Evolutionary conservation across 352 stramenopile species (phyloP).

Genomic region (Lagenidium giganteum): DNA sequence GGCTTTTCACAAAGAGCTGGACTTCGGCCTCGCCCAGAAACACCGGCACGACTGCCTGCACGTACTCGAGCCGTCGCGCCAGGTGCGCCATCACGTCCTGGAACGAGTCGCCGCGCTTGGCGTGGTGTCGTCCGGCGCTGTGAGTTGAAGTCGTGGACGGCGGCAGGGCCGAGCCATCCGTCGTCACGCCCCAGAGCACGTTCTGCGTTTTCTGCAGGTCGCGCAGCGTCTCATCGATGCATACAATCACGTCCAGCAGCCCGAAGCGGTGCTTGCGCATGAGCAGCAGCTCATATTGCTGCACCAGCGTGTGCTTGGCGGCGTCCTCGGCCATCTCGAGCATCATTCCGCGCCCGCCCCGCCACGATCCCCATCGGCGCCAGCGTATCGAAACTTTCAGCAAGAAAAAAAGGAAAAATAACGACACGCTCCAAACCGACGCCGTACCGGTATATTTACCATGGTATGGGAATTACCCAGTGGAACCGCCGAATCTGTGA

Average conservation of each 20-base stretch:
- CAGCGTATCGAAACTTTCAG: too few species aligned
- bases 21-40: slow-evolving; percentile 23
- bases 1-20: slow-evolving; percentile 1
- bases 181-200: neutral
- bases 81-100: slow-evolving; percentile 6
- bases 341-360: too few species aligned
- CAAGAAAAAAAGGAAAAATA: too few species aligned
- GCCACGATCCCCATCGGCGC: too few species aligned
- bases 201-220: slow-evolving; percentile 12
- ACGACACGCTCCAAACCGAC: too few species aligned
- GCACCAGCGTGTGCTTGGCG: slow-evolving; percentile 12
- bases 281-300: slow-evolving; percentile 41
- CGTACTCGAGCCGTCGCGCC: neutral
- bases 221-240: slow-evolving; percentile 5
- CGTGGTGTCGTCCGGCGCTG: slow-evolving; percentile 1
- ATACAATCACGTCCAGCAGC: slow-evolving; percentile 20
- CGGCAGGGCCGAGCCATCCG: neutral
- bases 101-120: too few species aligned
- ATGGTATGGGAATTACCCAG: too few species aligned
- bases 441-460: too few species aligned
- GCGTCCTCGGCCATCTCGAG: too few species aligned
- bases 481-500: too few species aligned
- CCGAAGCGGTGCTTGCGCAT: slow-evolving; percentile 32
- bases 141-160: neutral
- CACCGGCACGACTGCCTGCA: slow-evolving; percentile 4